Percentiles rank a stretch among this genome's conserved stretches.
Evolutionary conservation across 139 green algal genomes (phyloP).

Genomic region (Astrephomene gubernaculifera): DNA sequence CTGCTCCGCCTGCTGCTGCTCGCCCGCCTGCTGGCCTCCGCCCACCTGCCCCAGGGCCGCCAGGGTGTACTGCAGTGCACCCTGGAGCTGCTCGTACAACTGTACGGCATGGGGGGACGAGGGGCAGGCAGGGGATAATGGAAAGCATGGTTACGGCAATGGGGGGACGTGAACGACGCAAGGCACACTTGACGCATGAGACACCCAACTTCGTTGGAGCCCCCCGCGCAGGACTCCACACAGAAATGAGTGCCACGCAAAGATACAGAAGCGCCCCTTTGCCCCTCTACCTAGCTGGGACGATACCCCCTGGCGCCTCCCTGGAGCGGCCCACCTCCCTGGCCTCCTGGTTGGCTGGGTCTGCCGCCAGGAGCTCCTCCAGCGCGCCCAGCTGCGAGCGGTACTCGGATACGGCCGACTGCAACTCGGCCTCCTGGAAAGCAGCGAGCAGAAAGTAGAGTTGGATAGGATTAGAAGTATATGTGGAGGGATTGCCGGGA

Average conservation of each 20-base stretch:
- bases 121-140: too few species aligned
- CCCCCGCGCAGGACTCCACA: too few species aligned
- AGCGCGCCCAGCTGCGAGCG: slow-evolving; percentile 12
- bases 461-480: background rate
- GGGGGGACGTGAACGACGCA: too few species aligned
- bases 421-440: slow-evolving; percentile 2
- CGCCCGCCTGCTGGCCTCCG: too few species aligned
- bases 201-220: too few species aligned
- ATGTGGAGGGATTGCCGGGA: background rate
- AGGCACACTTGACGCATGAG: too few species aligned
- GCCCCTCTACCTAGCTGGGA: too few species aligned
- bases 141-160: too few species aligned
- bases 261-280: too few species aligned
- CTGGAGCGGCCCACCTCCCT: slow-evolving; percentile 30
- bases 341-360: slow-evolving; percentile 23
- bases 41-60: slow-evolving; percentile 4
- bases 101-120: slow-evolving; percentile 4
- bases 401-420: slow-evolving; percentile 10
- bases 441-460: background rate
- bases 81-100: slow-evolving; percentile 37
- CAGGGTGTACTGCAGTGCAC: slow-evolving; percentile 15
- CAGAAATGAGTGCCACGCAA: too few species aligned
- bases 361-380: slow-evolving; percentile 4
- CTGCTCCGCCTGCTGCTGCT: background rate
- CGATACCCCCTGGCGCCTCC: too few species aligned